Evolutionary conservation across 2,329 filamentous ascomycete genomes (phyloP).

Genomic region (Cadophora sp.): DNA sequence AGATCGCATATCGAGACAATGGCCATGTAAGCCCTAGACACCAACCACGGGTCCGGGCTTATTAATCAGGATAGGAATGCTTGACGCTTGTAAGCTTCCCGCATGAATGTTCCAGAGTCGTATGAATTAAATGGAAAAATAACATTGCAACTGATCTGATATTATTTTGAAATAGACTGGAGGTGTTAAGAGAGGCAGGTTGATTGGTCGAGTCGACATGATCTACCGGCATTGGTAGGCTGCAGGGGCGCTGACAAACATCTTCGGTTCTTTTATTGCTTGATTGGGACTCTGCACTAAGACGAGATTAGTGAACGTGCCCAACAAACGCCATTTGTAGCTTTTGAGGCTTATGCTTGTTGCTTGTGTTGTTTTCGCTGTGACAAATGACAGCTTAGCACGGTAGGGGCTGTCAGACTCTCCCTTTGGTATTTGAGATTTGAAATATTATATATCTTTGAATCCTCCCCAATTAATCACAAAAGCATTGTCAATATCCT

Average conservation of each 20-base stretch:
- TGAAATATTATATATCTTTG: not conserved
- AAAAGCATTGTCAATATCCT: not conserved
- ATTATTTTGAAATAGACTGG: not conserved
- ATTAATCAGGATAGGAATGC: not conserved
- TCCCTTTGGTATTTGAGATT: not conserved
- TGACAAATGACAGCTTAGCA: not conserved
- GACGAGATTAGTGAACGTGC: not conserved
- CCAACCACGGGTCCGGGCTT: not conserved
- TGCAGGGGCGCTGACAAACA: conserved; percentile 5
- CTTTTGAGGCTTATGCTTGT: not conserved
- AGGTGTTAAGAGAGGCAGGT: not conserved
- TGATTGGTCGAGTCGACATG: not conserved
- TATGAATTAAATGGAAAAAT: not conserved
- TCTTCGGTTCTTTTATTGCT: not conserved
- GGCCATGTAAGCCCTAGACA: not conserved
- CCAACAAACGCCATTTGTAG: not conserved
- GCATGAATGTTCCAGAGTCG: not conserved
- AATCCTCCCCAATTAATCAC: not conserved
- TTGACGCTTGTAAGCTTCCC: not conserved
- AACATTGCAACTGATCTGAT: not conserved
- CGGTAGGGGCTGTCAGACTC: not conserved
- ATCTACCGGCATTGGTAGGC: not conserved
- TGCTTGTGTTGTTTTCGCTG: not conserved
- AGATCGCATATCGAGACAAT: not conserved
- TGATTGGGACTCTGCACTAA: not conserved